A percentile compares a stretch with the other conserved stretches of the same genome.
Conservation (phyloP, 2,329 filamentous ascomycete species). For the Calonectria henricotiae region DNA sequence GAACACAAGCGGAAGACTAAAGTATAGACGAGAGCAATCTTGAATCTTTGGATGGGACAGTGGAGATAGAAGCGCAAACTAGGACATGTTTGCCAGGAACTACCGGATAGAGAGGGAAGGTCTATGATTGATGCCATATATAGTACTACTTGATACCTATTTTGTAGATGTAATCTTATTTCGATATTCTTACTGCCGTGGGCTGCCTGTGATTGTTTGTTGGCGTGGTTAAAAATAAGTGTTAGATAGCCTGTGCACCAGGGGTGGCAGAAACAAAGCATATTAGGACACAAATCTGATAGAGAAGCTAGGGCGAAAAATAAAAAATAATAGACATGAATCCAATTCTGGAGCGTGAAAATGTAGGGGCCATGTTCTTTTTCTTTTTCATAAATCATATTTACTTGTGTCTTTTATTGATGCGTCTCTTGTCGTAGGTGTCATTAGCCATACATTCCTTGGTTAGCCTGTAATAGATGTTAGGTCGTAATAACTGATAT, state of each 20-base stretch:
- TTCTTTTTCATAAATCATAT: no score
- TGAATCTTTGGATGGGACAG: conserved; percentile 5
- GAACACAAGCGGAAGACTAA: conserved; percentile 28
- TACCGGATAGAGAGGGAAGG: background rate
- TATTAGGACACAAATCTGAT: no score
- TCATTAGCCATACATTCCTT: no score
- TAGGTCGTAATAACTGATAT: no score
- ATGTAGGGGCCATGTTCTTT: no score
- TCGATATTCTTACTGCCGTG: conserved; percentile 1
- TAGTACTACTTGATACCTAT: conserved; percentile 13
- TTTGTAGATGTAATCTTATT: background rate
- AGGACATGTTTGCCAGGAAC: background rate
- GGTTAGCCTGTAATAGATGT: no score
- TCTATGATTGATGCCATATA: conserved; percentile 14
- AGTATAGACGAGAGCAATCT: background rate
- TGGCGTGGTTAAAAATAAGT: background rate
- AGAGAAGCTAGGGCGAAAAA: no score
- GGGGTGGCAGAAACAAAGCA: no score
- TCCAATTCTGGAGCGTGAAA: no score
- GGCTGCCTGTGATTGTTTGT: background rate
- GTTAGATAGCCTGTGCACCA: background rate
- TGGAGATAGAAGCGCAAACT: background rate
- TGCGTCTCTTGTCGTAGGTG: no score
- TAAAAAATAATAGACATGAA: no score
- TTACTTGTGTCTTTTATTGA: no score